phyloP scores from a whole-genome alignment of 1,284 basidiomycete genomes.

The Ceratobasidium sp. region DNA sequence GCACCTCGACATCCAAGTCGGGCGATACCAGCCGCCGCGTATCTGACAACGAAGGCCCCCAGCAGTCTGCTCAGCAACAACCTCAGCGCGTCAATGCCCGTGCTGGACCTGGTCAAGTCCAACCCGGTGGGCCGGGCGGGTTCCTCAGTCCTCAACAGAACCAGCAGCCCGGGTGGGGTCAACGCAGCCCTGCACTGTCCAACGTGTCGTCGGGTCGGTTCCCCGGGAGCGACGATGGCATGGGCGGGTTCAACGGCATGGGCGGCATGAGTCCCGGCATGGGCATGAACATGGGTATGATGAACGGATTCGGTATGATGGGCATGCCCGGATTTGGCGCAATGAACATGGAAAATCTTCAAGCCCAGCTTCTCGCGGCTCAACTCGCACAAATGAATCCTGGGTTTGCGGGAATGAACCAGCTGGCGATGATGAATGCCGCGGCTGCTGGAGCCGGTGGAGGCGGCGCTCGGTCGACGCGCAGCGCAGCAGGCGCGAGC shows the following conservation, averaged over 20 bases:
- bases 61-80: slow-evolving; percentile 50
- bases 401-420: slow-evolving; percentile 40
- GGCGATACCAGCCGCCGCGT: slow-evolving; percentile 40
- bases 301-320: slow-evolving; percentile 68
- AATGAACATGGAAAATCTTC: slow-evolving; percentile 54
- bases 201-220: slow-evolving; percentile 67
- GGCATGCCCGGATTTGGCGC: slow-evolving; percentile 50
- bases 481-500: slow-evolving; percentile 54
- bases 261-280: slow-evolving; percentile 47
- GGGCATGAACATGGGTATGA: slow-evolving; percentile 54
- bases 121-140: slow-evolving; percentile 44
- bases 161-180: slow-evolving; percentile 60
- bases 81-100: slow-evolving; percentile 27
- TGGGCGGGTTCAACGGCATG: slow-evolving; percentile 28
- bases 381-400: slow-evolving; percentile 40
- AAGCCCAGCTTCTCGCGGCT: slow-evolving; percentile 40
- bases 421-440: slow-evolving; percentile 44
- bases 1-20: slow-evolving; percentile 55
- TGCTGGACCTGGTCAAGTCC: slow-evolving; percentile 35
- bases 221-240: slow-evolving; percentile 56
- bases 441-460: slow-evolving; percentile 47
- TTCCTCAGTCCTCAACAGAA: slow-evolving; percentile 51
- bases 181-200: slow-evolving; percentile 71
- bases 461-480: slow-evolving; percentile 55
- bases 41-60: neutral